Percentiles rank a stretch among this genome's conserved stretches.
Evolutionary conservation across 176 grass and related monocot genomes (phyloP).

Genomic region (Ampelocalamus luodianensis): DNA sequence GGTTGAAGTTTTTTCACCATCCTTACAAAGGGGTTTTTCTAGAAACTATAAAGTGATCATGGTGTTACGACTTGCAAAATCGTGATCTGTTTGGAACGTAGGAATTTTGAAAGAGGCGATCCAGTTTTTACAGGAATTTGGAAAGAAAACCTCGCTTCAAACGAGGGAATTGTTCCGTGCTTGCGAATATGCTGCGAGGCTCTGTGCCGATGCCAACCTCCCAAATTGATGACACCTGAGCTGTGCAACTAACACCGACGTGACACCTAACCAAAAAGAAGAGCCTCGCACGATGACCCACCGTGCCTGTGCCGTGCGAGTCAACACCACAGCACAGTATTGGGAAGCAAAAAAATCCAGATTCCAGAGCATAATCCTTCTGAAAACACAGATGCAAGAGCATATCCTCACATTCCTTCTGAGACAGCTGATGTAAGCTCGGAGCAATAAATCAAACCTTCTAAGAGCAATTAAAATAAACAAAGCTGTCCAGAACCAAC

Average conservation of each 20-base stretch:
- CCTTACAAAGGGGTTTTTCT: too few species aligned
- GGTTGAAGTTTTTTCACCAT: too few species aligned
- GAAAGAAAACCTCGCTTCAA: too few species aligned
- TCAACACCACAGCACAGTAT: neutral
- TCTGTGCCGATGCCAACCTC: neutral
- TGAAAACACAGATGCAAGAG: neutral
- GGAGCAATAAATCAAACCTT: neutral
- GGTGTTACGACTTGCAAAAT: too few species aligned
- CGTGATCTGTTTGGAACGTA: neutral
- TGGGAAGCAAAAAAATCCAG: slow-evolving; percentile 11
- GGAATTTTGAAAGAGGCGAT: too few species aligned
- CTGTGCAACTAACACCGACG: slow-evolving; percentile 23
- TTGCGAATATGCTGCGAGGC: slow-evolving; percentile 25
- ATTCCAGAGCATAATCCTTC: slow-evolving; percentile 6
- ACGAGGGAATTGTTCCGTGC: neutral
- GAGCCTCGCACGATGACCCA: neutral
- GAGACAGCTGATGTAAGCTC: neutral
- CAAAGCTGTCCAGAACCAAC: neutral
- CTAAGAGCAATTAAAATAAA: neutral
- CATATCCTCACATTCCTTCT: neutral
- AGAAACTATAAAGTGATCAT: too few species aligned
- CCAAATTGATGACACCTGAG: neutral
- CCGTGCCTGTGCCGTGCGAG: neutral
- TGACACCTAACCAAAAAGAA: slow-evolving; percentile 18
- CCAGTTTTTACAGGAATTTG: neutral